Base-by-base conservation (phyloP, 2,329 filamentous ascomycete genomes). In the Eurotiales sp. region DNA sequence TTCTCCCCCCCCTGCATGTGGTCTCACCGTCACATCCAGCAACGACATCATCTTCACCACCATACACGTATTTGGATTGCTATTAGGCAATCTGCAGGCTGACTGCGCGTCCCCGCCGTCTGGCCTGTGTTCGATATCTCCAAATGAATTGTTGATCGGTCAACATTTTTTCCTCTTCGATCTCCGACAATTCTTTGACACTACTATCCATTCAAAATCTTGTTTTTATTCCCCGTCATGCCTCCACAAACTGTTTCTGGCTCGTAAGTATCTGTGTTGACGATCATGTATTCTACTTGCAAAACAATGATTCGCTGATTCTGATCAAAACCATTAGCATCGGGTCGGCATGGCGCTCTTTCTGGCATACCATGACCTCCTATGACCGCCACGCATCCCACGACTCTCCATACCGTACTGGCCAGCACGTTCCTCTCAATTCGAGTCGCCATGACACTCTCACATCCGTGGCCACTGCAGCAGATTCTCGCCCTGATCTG, bases 301-400 rank as follows among this genome's bases (percentile, higher is more conserved):
- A 29, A 42, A 34, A 27, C n/a, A 30, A 27, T 36, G 27, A 14
- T 50, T 34, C 10, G 3, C 23, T 21, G 25, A 27, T 27, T 10
- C 17, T 43, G 25, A 17, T 39, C 17, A 4, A 12, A n/a, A 25
- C n/a, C 6, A 34, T 34, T 59, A 86, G 86, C 64, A 71, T 92
- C 65, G 80, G 83, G 62, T 80, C 80, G 62, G 83, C 86, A 72
- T 87, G 93, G 73, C 87, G 87, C 73, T 88, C 87, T 56, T 92
- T 99, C 76, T 99, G 93, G 93, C 93, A 97, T 79, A 84, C 87
- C 61, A 93, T 87, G 80, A 87, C 83, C 68, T 86, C 83, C 58
- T 80, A 85, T 64, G 80, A 84, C 76, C 95, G 93, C 56, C 84
- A 99, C 76, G 95, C 93, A 58, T 86, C 85, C 56, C 88, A 87